Percentiles rank a stretch among this genome's conserved stretches.
phyloP scores from a whole-genome alignment of 306 rosid genomes.

The Calophaca sinica region DNA sequence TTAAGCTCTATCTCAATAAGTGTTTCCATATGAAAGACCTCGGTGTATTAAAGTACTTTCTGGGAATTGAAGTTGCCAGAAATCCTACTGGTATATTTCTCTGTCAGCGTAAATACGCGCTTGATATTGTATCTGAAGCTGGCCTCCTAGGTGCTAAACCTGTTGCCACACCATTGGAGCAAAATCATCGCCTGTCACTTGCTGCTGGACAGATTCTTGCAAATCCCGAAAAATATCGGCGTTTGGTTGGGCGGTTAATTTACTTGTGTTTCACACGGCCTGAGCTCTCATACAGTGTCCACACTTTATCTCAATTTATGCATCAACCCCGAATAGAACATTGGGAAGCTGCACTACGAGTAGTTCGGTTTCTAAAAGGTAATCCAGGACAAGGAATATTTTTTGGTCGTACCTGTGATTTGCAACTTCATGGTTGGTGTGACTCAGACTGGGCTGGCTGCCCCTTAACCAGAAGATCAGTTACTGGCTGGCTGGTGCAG shows the following conservation, averaged over 20 bases:
- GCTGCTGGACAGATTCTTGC: neutral
- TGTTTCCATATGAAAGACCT: neutral
- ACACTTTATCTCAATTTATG: neutral
- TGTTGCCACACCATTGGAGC: neutral
- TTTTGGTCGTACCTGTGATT: neutral
- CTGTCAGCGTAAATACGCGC: neutral
- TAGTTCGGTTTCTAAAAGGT: neutral
- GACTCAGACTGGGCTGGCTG: neutral
- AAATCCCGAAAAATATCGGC: neutral
- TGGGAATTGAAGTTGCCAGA: neutral
- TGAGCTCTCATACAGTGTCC: too few relatives aligned
- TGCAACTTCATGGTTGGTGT: neutral
- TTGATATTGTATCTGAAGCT: neutral
- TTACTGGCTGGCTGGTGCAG: too few relatives aligned
- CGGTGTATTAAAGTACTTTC: neutral
- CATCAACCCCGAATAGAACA: neutral
- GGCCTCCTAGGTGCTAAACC: neutral
- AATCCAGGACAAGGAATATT: neutral
- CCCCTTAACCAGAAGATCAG: neutral
- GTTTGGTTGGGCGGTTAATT: neutral
- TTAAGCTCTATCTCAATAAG: neutral
- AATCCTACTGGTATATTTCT: neutral
- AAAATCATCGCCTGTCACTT: neutral
- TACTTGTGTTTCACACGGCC: neutral
- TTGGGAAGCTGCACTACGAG: slow-evolving; percentile 4